Percentiles rank a stretch among this genome's conserved stretches.
Conservation (phyloP, 768 basidiomycete species). For the Xanthoconium purpureum region DNA sequence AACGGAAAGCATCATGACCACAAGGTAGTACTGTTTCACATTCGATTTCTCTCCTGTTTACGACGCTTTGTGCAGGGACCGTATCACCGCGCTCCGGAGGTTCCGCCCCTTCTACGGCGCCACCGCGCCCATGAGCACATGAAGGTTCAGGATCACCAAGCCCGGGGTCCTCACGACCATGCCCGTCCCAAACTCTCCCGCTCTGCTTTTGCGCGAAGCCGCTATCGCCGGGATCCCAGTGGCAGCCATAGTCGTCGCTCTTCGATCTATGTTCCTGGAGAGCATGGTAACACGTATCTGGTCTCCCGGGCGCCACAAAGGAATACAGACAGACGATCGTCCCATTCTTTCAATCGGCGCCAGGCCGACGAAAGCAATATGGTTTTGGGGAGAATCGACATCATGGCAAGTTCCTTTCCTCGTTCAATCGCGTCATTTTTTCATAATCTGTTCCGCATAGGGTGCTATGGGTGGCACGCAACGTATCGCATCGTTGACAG, state of each 20-base stretch:
- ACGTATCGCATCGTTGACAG: constrained; percentile 23
- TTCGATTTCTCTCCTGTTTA: not conserved
- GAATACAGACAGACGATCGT: not conserved
- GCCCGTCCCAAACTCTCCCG: constrained; percentile 8
- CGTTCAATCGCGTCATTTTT: constrained; percentile 1
- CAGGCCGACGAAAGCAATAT: constrained; percentile 18
- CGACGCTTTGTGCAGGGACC: not conserved
- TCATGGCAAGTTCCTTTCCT: constrained; percentile 40
- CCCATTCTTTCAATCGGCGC: constrained; percentile 5
- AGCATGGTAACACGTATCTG: constrained; percentile 27
- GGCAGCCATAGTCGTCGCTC: constrained; percentile 14
- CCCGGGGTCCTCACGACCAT: not conserved
- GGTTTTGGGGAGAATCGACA: constrained; percentile 44
- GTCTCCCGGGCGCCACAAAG: constrained; percentile 16
- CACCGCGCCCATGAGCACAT: not conserved
- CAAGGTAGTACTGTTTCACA: not conserved
- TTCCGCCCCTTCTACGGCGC: constrained; percentile 20
- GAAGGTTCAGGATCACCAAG: not conserved
- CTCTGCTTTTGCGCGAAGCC: constrained; percentile 22
- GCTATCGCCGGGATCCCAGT: constrained; percentile 11
- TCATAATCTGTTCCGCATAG: constrained; percentile 1
- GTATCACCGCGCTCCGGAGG: not conserved
- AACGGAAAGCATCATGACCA: not conserved
- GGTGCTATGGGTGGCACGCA: not conserved
- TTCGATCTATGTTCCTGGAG: constrained; percentile 22